Percentiles rank a stretch among this genome's conserved stretches.
Conservation (phyloP, 805 yeast species). For the Wickerhamomyces hampshirensis region DNA sequence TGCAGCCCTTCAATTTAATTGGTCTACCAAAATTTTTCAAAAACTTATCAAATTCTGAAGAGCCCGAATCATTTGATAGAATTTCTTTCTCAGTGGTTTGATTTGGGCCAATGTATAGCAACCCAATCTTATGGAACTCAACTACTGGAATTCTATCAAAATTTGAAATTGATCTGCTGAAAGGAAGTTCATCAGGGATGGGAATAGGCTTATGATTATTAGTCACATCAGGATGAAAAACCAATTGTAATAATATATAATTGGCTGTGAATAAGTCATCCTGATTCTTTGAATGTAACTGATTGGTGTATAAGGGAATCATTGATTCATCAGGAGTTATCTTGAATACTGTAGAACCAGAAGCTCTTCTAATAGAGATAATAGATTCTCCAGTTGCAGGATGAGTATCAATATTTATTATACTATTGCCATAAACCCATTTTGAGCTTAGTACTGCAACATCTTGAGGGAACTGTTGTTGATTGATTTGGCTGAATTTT, state of each 20-base stretch:
- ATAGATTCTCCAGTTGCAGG: conserved; percentile 45
- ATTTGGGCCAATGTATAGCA: conserved; percentile 65
- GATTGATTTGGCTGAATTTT: conserved; percentile 30
- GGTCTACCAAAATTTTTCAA: conserved; percentile 54
- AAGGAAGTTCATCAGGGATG: conserved; percentile 41
- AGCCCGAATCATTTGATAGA: conserved; percentile 59
- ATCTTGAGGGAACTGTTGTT: conserved; percentile 23
- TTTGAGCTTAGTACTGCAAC: conserved; percentile 28
- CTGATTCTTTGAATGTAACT: conserved; percentile 17
- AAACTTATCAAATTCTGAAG: conserved; percentile 56
- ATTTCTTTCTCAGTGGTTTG: conserved; percentile 64
- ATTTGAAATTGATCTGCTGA: conserved; percentile 49
- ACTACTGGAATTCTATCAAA: conserved; percentile 76
- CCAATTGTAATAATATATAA: conserved; percentile 46
- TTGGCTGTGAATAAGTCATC: conserved; percentile 35
- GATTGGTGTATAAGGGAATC: conserved; percentile 28
- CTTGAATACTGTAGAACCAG: conserved; percentile 51
- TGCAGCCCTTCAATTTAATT: conserved; percentile 51
- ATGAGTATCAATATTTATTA: conserved; percentile 54
- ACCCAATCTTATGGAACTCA: conserved; percentile 73
- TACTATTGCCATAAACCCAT: conserved; percentile 60
- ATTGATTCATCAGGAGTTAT: conserved; percentile 37
- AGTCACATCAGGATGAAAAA: conserved; percentile 36
- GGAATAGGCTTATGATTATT: conserved; percentile 40
- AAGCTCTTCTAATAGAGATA: conserved; percentile 57